These are phyloP conservation scores for Quercus mongolica DNA, from an alignment of 306 rosid genomes.

Conservation along the genomic window DNA sequence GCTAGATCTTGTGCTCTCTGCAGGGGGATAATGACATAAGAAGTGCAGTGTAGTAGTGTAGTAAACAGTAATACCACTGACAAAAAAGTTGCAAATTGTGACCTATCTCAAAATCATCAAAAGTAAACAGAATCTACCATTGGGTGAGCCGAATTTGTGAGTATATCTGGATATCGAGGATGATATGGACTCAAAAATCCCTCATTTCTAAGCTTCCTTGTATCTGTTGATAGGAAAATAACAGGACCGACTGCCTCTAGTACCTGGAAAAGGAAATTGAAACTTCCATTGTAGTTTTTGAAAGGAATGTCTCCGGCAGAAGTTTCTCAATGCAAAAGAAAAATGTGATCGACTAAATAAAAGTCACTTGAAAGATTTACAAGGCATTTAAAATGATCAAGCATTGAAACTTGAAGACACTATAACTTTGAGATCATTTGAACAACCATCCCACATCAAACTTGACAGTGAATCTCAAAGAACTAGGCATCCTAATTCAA, in stretches of 20 bases:
- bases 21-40: constrained; percentile 19
- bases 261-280: constrained; percentile 51
- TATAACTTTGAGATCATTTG: background rate
- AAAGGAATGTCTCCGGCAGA: background rate
- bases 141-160: constrained; percentile 98
- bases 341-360: background rate
- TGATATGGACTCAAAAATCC: constrained; percentile 98
- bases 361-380: background rate
- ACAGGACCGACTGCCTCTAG: constrained; percentile 97
- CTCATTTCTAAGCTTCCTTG: constrained; percentile 95
- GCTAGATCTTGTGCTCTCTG: constrained; percentile 99
- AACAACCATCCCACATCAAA: background rate
- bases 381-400: background rate
- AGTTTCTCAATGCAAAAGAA: background rate
- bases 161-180: constrained; percentile 99
- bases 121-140: constrained; percentile 49
- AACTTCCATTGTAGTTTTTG: background rate
- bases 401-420: background rate
- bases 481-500: background rate
- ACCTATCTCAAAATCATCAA: background rate
- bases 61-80: constrained; percentile 7
- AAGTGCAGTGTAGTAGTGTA: constrained; percentile 20
- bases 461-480: background rate
- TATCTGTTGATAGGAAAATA: constrained; percentile 92
- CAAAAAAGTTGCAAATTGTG: background rate